Conservation (phyloP, 2,329 filamentous ascomycete genomes). For the Chrysoporthe cubensis region DNA sequence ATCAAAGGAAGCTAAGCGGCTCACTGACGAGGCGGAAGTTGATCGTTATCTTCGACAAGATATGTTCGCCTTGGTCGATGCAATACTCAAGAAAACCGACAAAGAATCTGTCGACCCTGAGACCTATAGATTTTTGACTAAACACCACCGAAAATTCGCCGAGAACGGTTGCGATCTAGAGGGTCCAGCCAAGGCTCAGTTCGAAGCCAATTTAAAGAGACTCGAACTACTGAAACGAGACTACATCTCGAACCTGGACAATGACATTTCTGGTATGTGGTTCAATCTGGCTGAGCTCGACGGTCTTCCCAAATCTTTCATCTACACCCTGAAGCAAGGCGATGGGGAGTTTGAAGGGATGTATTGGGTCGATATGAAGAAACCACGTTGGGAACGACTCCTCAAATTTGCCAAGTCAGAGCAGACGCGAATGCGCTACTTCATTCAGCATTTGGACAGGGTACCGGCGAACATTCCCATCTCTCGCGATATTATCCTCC, state of each 20-base stretch:
- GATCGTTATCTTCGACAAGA: conserved; percentile 22
- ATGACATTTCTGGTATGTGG: conserved; percentile 26
- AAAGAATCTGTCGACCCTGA: conserved; percentile 7
- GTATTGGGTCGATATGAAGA: conserved; percentile 26
- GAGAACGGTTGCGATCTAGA: conserved; percentile 24
- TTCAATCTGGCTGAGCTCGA: conserved; percentile 20
- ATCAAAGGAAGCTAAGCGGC: conserved; percentile 12
- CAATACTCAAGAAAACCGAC: conserved; percentile 4
- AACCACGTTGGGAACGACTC: conserved; percentile 1
- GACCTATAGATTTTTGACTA: conserved; percentile 18
- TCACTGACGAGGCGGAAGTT: conserved; percentile 21
- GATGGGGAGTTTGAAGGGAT: conserved; percentile 15
- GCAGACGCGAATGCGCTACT: conserved; percentile 22
- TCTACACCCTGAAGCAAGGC: conserved; percentile 11
- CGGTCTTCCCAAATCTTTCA: conserved; percentile 18
- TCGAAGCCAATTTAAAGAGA: conserved; percentile 5
- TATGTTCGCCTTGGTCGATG: conserved; percentile 23
- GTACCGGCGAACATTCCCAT: conserved; percentile 12
- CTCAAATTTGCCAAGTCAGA: conserved; percentile 19
- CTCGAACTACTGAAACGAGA: conserved; percentile 7
- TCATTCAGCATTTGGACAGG: conserved; percentile 18
- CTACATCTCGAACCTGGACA: conserved; percentile 23
- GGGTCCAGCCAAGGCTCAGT: conserved; percentile 1
- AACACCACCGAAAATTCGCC: conserved; percentile 22
- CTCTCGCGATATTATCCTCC: conserved; percentile 11